Base-by-base conservation (phyloP, 495 filamentous ascomycete genomes). In the Penicillium steckii region DNA sequence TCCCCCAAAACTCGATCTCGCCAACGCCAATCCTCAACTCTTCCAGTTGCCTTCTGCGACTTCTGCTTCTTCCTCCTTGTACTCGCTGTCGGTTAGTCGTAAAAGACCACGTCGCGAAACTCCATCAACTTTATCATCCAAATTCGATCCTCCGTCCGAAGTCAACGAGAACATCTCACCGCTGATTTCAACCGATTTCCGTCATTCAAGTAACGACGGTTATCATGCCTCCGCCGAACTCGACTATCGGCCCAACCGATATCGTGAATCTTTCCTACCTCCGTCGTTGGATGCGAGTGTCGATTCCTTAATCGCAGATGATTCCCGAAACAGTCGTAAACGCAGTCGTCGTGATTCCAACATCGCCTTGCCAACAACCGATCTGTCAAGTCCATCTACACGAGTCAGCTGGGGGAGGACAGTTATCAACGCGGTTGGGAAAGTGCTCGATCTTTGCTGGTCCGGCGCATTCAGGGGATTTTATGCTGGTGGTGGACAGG, bases 391-490 rank as follows among this genome's bases (percentile, higher is more conserved):
- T 50, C 50, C 59, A 23, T 33, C 56, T 26, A 30, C 48, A 26
- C 59, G 60, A 23, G 46, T 65, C 18, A 69, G 77, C 57, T 76
- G 75, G 74, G 74, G 72, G 13, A 76, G 61, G 35, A 69, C 70
- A 4, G 75, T 80, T 22, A 71, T 82, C 37, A 74, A 75, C 26
- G 80, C 88, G 22, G 84, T 90, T 7, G 88, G 88, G 6, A 92
- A 85, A 65, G 83, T 94, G 8, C 89, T 88, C 75, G 80, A 91
- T 60, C 90, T 95, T 53, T 94, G 90, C 76, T 87, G 77, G 61
- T 74, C 76, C 1, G 80, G 82, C 8, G 80, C 86, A 0, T 92
- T 96, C 63, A 74, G 77, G 42, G 91, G 91, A 0, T 96, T 96
- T 69, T 85, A 92, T 49, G 88, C 90, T 12, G 91, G 90, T 21